A percentile compares a stretch with the other conserved stretches of the same genome.
phyloP scores from a whole-genome alignment of 345 rosid genomes.

The Hirschfeldia incana region DNA sequence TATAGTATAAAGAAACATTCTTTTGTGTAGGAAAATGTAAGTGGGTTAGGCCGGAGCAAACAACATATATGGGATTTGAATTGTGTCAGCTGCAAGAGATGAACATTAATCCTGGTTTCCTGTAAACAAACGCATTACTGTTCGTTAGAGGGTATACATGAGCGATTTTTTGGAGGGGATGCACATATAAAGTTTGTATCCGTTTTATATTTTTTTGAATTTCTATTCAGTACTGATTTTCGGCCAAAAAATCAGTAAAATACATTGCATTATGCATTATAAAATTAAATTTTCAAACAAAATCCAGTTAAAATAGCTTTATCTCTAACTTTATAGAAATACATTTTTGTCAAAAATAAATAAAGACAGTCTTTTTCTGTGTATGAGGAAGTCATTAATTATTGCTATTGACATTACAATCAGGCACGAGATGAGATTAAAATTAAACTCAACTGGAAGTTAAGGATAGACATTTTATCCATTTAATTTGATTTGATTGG shows the following conservation, averaged over 20 bases:
- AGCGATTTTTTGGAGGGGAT: not conserved
- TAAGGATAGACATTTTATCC: no score
- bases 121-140: constrained; percentile 2
- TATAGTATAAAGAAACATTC: constrained; percentile 35
- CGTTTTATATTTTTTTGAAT: not conserved
- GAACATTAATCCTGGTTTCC: constrained; percentile 1
- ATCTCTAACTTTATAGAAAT: not conserved
- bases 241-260: not conserved
- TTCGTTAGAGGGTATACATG: not conserved
- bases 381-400: not conserved
- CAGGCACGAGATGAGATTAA: not conserved
- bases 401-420: not conserved
- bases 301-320: not conserved
- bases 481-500: no score
- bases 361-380: not conserved
- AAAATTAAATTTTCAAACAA: not conserved
- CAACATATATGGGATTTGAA: constrained; percentile 7
- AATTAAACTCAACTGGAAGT: not conserved
- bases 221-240: not conserved
- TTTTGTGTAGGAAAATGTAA: constrained; percentile 31
- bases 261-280: not conserved
- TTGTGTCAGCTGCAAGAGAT: not conserved
- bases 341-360: not conserved
- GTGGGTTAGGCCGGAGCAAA: constrained; percentile 22
- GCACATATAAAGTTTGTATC: not conserved